A percentile compares a stretch with the other conserved stretches of the same genome.
These are phyloP conservation scores for Corymbia citriodora DNA, from an alignment of 441 rosid genomes.

Conservation along the genomic window DNA sequence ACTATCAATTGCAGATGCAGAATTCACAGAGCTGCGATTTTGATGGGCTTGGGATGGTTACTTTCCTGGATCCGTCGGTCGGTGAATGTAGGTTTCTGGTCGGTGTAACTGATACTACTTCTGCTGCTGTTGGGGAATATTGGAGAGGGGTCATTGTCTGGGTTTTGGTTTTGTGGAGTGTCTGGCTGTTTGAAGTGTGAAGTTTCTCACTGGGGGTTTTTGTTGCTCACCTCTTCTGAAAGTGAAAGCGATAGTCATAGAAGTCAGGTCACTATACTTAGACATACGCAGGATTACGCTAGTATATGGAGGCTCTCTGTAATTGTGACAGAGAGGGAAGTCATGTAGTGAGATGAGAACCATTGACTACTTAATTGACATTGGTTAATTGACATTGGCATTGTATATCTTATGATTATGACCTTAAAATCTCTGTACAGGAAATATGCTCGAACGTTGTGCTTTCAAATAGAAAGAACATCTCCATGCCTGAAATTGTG, in stretches of 20 bases:
- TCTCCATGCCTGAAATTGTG: not conserved
- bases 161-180: constrained; percentile 27
- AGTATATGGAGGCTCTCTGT: not conserved
- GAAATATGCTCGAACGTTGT: not conserved
- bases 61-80: constrained; percentile 77
- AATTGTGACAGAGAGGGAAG: not conserved
- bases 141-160: constrained; percentile 23
- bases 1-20: constrained; percentile 86
- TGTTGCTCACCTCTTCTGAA: constrained; percentile 25
- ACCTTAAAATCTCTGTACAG: not conserved
- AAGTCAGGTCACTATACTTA: constrained; percentile 14
- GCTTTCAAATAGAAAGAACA: not conserved
- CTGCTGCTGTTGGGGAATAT: constrained; percentile 19
- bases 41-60: constrained; percentile 85
- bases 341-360: not conserved
- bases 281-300: constrained; percentile 11
- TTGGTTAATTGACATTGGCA: not conserved
- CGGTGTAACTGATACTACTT: constrained; percentile 56
- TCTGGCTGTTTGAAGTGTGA: constrained; percentile 35
- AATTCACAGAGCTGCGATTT: constrained; percentile 66
- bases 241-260: constrained; percentile 23
- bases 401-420: not conserved
- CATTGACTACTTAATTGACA: not conserved
- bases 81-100: constrained; percentile 91
- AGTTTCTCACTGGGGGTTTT: constrained; percentile 25